phyloP scores from a whole-genome alignment of 2,329 filamentous ascomycete species.

The Fusarium concolor region DNA sequence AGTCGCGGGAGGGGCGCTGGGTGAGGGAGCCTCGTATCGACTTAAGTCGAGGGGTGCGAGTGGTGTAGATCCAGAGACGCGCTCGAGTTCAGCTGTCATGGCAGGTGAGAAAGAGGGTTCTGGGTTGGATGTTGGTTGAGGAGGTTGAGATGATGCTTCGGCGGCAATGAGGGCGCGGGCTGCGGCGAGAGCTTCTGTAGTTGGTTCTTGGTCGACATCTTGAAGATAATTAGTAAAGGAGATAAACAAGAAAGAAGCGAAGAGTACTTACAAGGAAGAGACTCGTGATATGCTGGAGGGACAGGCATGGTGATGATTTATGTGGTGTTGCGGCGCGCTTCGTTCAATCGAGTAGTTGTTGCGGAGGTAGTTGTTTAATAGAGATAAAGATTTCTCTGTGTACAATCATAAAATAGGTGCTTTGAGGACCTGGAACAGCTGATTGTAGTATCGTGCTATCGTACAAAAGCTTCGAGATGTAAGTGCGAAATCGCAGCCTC shows the following conservation, averaged over 20 bases:
- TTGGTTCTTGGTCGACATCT: conserved; percentile 86
- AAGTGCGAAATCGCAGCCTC: conserved; percentile 15
- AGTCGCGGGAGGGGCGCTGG: conserved; percentile 65
- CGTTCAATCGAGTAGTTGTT: neutral
- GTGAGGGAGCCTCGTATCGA: conserved; percentile 78
- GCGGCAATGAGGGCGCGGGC: conserved; percentile 76
- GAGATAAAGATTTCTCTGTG: neutral
- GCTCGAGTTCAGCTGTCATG: conserved; percentile 75
- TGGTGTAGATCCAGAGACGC: conserved; percentile 63
- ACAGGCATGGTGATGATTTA: conserved; percentile 43
- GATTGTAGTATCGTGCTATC: neutral
- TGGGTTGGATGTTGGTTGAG: conserved; percentile 64
- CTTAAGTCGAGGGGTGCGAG: conserved; percentile 72
- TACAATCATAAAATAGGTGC: too few species aligned
- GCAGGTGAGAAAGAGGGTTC: conserved; percentile 71
- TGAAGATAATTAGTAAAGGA: conserved; percentile 37
- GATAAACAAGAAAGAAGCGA: conserved; percentile 3
- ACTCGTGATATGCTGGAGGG: conserved; percentile 72
- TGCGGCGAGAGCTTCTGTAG: conserved; percentile 69
- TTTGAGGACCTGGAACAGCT: neutral
- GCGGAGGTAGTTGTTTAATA: neutral
- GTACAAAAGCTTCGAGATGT: neutral
- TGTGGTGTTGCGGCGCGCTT: conserved; percentile 15
- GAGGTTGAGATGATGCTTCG: conserved; percentile 66
- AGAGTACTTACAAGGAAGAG: conserved; percentile 75